These are phyloP conservation scores for Sporothrix globosa DNA, from an alignment of 2,329 filamentous ascomycete species.

Conservation along the genomic window DNA sequence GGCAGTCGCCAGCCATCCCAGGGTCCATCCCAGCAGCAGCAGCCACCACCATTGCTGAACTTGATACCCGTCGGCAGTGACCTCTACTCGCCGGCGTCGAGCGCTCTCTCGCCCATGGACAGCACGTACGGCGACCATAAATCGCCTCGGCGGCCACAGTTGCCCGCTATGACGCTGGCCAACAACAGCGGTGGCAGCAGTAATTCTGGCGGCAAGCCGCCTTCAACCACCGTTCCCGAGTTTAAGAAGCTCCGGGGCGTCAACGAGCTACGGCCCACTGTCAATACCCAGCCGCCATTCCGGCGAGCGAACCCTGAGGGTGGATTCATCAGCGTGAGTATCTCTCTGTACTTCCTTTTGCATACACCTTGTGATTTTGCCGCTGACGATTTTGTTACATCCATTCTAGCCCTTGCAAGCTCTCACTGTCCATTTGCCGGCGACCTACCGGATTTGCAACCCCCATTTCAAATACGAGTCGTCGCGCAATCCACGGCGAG, in stretches of 20 bases:
- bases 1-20: constrained; percentile 48
- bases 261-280: constrained; percentile 76
- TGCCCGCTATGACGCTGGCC: constrained; percentile 39
- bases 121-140: constrained; percentile 64
- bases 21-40: constrained; percentile 30
- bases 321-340: constrained; percentile 90
- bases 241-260: constrained; percentile 77
- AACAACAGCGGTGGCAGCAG: constrained; percentile 32
- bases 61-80: constrained; percentile 70
- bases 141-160: constrained; percentile 54
- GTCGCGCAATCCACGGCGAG: constrained; percentile 90
- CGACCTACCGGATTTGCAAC: constrained; percentile 98
- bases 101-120: constrained; percentile 68
- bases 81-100: constrained; percentile 60
- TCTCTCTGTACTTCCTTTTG: constrained; percentile 27
- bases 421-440: constrained; percentile 86
- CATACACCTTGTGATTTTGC: constrained; percentile 26
- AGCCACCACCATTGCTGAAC: constrained; percentile 53
- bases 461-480: constrained; percentile 98
- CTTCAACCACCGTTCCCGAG: constrained; percentile 76
- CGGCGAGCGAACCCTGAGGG: constrained; percentile 94
- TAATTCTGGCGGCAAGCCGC: constrained; percentile 38
- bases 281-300: constrained; percentile 87
- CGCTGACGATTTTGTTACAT: constrained; percentile 17
- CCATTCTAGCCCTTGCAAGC: constrained; percentile 80